Evolutionary conservation across 441 rosid species (phyloP), one percentile per base, ranked within the genome.

Genomic region (Pelargonium citronellum): DNA sequence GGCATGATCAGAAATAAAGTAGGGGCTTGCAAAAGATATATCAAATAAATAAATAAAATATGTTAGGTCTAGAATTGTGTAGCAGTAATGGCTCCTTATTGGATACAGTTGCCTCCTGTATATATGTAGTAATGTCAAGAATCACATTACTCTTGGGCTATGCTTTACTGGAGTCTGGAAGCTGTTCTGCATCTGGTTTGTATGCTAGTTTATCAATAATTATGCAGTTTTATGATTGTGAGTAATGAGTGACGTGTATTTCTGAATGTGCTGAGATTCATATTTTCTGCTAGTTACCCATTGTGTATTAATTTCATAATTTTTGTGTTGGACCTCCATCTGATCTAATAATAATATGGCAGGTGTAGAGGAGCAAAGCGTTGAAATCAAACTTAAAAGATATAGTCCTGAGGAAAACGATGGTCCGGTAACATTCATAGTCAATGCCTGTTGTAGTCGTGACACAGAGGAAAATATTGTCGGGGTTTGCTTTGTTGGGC

Each of bases 401-500:
- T 83, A 79, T 78, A 83, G 86, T 51, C 70, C 80, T 71, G 75
- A 51, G 75, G 83, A 85, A 79, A 78, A 76, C 72, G 72, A 74
- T 34, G 82, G 85, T 71, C 89, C 95, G 11, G 67, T 88, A 22
- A 69, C 75, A 67, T 77, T 91, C 76, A 79, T 87, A 47, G 88
- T 87, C 73, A 91, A 86, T 76, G 84, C 91, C 64, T 91, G 97
- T 79, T 86, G 90, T 81, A 90, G 86, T 78, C 82, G 87, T 74
- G 95, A 87, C 71, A 66, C 69, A 16, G 71, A 66, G 73, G 88
- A 79, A 67, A 87, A 81, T 67, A 81, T 91, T 64, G 80, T 77
- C 60, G 97, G 97, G 24, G 81, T 90, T 69, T 91, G 97, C 81
- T 90, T 91, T 66, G 81, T 88, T 68, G 97, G 87, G 66, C 97